phyloP scores from a whole-genome alignment of 371 early-diverging fungal species.

The Mucor saturninus region DNA sequence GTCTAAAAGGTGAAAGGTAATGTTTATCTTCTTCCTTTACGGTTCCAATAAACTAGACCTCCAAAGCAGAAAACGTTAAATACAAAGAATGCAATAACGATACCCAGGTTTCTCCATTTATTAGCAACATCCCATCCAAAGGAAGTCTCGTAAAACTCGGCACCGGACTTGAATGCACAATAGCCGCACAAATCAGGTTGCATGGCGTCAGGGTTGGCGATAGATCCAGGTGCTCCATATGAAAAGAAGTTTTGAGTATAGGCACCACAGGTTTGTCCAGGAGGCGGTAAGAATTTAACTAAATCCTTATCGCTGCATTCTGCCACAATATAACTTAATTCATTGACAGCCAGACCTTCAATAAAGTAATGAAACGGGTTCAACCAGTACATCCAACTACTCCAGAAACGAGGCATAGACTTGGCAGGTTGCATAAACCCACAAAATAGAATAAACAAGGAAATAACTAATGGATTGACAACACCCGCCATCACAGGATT shows the following conservation, averaged over 20 bases:
- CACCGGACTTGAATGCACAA: slow-evolving; percentile 59
- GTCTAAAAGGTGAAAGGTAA: too few species aligned
- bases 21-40: slow-evolving; percentile 30
- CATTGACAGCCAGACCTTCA: slow-evolving; percentile 69
- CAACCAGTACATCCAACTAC: slow-evolving; percentile 72
- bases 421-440: slow-evolving; percentile 63
- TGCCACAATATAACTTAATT: slow-evolving; percentile 52
- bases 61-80: slow-evolving; percentile 56
- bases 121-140: slow-evolving; percentile 41
- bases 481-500: slow-evolving; percentile 61
- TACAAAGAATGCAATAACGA: slow-evolving; percentile 54
- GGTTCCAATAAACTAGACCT: slow-evolving; percentile 26
- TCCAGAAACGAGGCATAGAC: slow-evolving; percentile 72
- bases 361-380: slow-evolving; percentile 71
- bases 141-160: slow-evolving; percentile 51
- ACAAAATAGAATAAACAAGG: slow-evolving; percentile 63
- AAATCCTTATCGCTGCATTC: slow-evolving; percentile 53
- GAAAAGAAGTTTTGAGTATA: slow-evolving; percentile 57
- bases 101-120: slow-evolving; percentile 72
- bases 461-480: slow-evolving; percentile 64
- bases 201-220: slow-evolving; percentile 50
- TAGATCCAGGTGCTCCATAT: slow-evolving; percentile 56
- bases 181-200: slow-evolving; percentile 56
- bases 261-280: slow-evolving; percentile 59
- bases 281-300: slow-evolving; percentile 57